Percentiles rank a stretch among this genome's conserved stretches.
Conservation (phyloP, 306 rosid genomes). For the Lagenaria siceraria region DNA sequence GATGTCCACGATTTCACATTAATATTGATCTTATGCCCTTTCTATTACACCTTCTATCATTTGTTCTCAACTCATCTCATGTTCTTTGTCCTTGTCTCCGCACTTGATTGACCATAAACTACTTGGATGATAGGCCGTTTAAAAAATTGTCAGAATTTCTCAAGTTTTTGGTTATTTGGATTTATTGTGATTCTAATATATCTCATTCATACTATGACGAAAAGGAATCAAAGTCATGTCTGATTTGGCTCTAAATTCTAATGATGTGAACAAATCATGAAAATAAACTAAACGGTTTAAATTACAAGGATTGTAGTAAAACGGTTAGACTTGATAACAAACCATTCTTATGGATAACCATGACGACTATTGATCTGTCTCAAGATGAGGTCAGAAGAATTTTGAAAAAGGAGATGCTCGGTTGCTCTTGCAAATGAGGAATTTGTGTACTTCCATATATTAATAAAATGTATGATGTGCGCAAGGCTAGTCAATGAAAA, state of each 20-base stretch:
- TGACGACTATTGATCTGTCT: no score
- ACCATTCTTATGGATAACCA: not conserved
- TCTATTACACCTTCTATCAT: no score
- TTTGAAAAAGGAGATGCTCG: not conserved
- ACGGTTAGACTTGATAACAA: not conserved
- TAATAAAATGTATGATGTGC: not conserved
- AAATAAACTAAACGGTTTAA: not conserved
- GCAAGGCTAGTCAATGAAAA: not conserved
- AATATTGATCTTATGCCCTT: no score
- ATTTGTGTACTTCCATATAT: not conserved
- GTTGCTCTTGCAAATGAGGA: not conserved
- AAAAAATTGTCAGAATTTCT: not conserved
- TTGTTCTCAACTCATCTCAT: not conserved
- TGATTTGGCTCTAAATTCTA: not conserved
- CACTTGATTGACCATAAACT: not conserved
- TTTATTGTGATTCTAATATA: not conserved
- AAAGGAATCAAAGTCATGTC: not conserved
- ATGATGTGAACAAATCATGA: not conserved
- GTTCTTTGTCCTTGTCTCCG: not conserved
- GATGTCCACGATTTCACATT: no score
- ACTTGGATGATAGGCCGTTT: not conserved
- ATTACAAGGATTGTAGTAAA: not conserved
- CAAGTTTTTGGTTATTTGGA: not conserved
- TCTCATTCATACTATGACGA: not conserved
- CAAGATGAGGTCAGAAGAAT: not conserved